These are phyloP conservation scores for Globisporangium barbulae DNA, from an alignment of 352 stramenopile species.

Conservation along the genomic window DNA sequence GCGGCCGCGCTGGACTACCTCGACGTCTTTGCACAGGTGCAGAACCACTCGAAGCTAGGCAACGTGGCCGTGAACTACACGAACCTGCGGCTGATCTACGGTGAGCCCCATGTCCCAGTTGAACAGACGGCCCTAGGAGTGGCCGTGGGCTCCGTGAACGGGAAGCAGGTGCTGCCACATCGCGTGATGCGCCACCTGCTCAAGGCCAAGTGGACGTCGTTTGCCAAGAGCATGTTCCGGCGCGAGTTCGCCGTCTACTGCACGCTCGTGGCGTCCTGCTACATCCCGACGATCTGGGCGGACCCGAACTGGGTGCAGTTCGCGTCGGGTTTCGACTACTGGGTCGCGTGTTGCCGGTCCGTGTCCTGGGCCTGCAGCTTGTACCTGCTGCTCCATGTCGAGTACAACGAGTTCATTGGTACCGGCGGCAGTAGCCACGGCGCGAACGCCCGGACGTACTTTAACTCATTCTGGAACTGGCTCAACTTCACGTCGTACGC, in stretches of 20 bases:
- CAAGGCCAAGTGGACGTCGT: slow-evolving; percentile 54
- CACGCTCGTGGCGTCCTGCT: slow-evolving; percentile 45
- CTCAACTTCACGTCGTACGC: slow-evolving; percentile 55
- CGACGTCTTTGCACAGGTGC: slow-evolving; percentile 43
- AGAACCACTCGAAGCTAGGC: slow-evolving; percentile 45
- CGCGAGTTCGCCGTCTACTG: slow-evolving; percentile 49
- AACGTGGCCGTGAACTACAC: slow-evolving; percentile 52
- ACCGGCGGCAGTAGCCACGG: slow-evolving; percentile 13
- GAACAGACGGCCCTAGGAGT: slow-evolving; percentile 45
- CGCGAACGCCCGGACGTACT: slow-evolving; percentile 38
- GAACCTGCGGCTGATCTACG: slow-evolving; percentile 40
- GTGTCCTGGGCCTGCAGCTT: slow-evolving; percentile 51
- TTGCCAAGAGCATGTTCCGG: slow-evolving; percentile 47
- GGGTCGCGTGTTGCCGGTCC: slow-evolving; percentile 32
- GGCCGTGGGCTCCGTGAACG: slow-evolving; percentile 29
- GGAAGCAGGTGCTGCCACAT: slow-evolving; percentile 47
- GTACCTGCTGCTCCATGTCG: slow-evolving; percentile 50
- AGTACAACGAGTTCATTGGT: slow-evolving; percentile 38
- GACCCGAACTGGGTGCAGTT: slow-evolving; percentile 50
- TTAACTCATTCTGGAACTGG: slow-evolving; percentile 59
- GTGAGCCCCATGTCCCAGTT: slow-evolving; percentile 43
- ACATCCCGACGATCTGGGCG: slow-evolving; percentile 53
- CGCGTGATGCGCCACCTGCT: slow-evolving; percentile 51
- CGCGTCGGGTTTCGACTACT: slow-evolving; percentile 34
- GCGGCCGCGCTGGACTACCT: slow-evolving; percentile 38